Base-by-base conservation (phyloP, 2,329 filamentous ascomycete species). In the Pseudocercospora pini-densiflorae region DNA sequence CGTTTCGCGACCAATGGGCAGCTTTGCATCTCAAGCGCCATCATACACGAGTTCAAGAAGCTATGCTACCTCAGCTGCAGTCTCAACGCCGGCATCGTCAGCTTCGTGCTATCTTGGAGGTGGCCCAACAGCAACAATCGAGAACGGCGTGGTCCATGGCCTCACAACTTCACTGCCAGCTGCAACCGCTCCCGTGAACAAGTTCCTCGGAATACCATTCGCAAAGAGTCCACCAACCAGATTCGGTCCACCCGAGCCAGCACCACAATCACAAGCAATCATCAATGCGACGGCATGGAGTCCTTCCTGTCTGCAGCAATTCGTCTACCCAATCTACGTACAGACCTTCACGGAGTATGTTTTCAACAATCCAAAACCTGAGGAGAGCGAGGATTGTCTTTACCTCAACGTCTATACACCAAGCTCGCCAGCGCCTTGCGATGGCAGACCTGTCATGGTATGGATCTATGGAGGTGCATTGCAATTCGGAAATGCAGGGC, bases 381-480 rank as follows among this genome's bases (percentile, higher is more conserved):
- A 63, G 31, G 77, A 79, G 60, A 76, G 74, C 59, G 77, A 79
- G 63, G 77, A 79, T 62, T 79, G 77, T 54, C 55, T 75, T 6
- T 77, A 77, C 60, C 65, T 79, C 27, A 79, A 79, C 49, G 70
- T 79, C 10, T 79, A 74, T 40, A 70, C 74, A 8, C 77, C 77
- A 12, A 71, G 70, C n/a, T 69, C 73, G 19, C 71, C 73, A 19
- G 63, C 75, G 0, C 70, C 73, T 10, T 58, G 68, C 6, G 73
- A 70, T 51, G 75, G 75, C 1, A 67, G 74, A 14, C 43, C 75
- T 9, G 77, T 79, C 1, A 31, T 79, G 62, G 78, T 78, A 69
- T 79, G 76, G 75, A 72, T 79, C 43, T 78, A 78, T 31, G 77
- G 77, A 10, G 77, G 77, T 5, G 65, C 64, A 55, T 61, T 78